Conservation (phyloP, 257 asterid genomes). For the Penstemon eatonii region DNA sequence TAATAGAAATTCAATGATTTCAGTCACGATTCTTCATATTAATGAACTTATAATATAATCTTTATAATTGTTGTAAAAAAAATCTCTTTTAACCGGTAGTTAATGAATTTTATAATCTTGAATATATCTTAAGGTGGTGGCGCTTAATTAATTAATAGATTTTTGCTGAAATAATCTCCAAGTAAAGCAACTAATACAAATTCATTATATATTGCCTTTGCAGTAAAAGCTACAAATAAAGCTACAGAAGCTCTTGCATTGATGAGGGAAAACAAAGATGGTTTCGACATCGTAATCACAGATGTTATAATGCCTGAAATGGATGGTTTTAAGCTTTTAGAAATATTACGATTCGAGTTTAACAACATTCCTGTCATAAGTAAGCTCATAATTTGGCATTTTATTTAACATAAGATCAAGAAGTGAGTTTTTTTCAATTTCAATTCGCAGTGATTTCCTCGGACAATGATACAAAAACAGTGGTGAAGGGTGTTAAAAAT, state of each 20-base stretch:
- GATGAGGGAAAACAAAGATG: conserved; percentile 1
- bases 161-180: too few species aligned
- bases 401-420: background rate
- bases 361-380: conserved; percentile 18
- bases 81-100: too few species aligned
- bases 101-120: too few species aligned
- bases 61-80: too few species aligned
- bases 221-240: conserved; percentile 8
- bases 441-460: conserved; percentile 15
- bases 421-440: background rate
- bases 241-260: conserved; percentile 16
- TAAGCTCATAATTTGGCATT: background rate
- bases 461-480: background rate
- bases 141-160: too few species aligned
- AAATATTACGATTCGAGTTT: background rate
- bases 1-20: too few species aligned
- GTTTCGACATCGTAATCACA: conserved; percentile 12
- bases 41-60: too few species aligned
- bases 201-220: background rate
- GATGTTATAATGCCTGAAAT: conserved; percentile 22
- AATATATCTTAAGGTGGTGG: too few species aligned
- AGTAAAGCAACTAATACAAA: too few species aligned
- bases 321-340: conserved; percentile 20
- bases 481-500: conserved; percentile 13
- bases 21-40: too few species aligned